Evolutionary conservation across 306 rosid species (phyloP), one percentile per base, ranked within the genome.

Genomic region (Parietaria judaica): DNA sequence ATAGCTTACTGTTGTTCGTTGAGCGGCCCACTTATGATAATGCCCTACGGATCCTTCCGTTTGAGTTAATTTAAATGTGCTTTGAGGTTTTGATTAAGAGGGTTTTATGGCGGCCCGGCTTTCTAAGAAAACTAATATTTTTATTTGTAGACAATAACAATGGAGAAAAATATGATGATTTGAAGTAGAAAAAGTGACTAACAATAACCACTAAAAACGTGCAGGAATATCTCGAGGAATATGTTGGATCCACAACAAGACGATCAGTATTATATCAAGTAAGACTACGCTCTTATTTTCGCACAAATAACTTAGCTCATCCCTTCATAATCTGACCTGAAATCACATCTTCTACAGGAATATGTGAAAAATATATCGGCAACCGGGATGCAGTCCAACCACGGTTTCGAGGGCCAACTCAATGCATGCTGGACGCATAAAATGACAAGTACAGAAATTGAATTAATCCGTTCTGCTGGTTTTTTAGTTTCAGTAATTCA

Each of bases 201-300:
- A 14, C 38, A 0, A 4, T n/a, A 10, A 49, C 23, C 73, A 16
- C 54, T 60, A 64, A 31, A 36, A 8, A 69, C 56, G 70, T 66
- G 76, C 97, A 94, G 99, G 97, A 81, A 70, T 88, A 86, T 79
- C 99, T 94, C 55, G 99, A 94, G 70, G 99, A 88, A 69, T 78
- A 58, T 49, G 76, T 88, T 38, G 95, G 94, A 78, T 71, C 72
- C 3, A 73, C 75, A 56, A 94, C 82, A 61, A 80, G 99, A 78
- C 77, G 90, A 76, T 56, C 81, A 16, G 59, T 94, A 61, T 65
- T 88, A 50, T 88, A 77, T 75, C 96, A 85, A 84, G 99, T 86
- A 84, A 69, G 74, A 44, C 58, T 54, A 36, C 41, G 52, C 46
- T 9, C 47, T 38, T 23, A 23, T 23, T 23, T 23, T 23, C 31